A percentile compares a stretch with the other conserved stretches of the same genome.
phyloP scores from a whole-genome alignment of 768 basidiomycete species.

The Hemileccinum rubropunctum region DNA sequence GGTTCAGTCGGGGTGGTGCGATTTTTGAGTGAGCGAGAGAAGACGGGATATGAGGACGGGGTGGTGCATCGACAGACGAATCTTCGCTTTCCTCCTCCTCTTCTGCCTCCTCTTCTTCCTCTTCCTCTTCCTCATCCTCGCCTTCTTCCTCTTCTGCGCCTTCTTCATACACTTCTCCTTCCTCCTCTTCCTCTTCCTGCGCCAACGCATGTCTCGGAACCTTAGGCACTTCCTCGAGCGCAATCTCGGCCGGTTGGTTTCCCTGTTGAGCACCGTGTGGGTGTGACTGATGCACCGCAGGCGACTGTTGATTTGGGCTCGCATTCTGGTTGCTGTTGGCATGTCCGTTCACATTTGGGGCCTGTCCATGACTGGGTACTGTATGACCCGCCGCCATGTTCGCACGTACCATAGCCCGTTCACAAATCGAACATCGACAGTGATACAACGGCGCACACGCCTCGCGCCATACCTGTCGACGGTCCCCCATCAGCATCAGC shows the following conservation, averaged over 20 bases:
- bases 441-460: constrained; percentile 70
- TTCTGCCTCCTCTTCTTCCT: constrained; percentile 17
- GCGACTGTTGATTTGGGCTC: constrained; percentile 5
- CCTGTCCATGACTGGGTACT: constrained; percentile 28
- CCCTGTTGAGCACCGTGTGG: constrained; percentile 10
- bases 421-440: constrained; percentile 71
- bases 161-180: constrained; percentile 27
- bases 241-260: constrained; percentile 20
- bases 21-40: constrained; percentile 7
- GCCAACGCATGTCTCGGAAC: constrained; percentile 18
- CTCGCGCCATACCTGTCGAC: constrained; percentile 64
- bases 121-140: constrained; percentile 24
- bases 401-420: constrained; percentile 57
- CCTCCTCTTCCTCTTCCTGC: constrained; percentile 30
- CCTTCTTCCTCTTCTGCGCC: constrained; percentile 28
- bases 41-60: constrained; percentile 5
- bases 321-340: not conserved
- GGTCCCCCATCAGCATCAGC: not conserved
- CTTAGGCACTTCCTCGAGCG: constrained; percentile 23
- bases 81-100: constrained; percentile 28
- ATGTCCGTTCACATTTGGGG: constrained; percentile 6
- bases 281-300: constrained; percentile 1
- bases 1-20: constrained; percentile 13
- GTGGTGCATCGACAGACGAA: constrained; percentile 10
- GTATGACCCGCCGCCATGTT: constrained; percentile 42